A percentile compares a stretch with the other conserved stretches of the same genome.
Evolutionary conservation across 139 green algal genomes (phyloP).

Genomic region (Chlamydomonas schloesseri): DNA sequence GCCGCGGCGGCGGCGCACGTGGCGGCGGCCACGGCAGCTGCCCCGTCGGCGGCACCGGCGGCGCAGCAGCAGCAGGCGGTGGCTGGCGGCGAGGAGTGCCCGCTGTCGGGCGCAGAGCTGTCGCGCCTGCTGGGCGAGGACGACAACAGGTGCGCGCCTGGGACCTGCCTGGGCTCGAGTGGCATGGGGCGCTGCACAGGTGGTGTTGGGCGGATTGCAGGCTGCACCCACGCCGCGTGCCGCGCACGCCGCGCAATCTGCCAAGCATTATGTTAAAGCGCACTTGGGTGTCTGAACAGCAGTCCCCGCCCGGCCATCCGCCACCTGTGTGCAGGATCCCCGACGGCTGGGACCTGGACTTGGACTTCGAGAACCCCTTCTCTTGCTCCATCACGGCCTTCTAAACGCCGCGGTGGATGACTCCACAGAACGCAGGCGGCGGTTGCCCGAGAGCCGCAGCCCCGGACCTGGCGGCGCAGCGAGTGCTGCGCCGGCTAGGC

Average conservation of each 20-base stretch:
- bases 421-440: too few relatives aligned
- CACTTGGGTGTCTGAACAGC: too few relatives aligned
- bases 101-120: constrained; percentile 25
- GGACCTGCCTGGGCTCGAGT: too few relatives aligned
- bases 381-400: constrained; percentile 41
- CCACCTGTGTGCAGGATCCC: constrained; percentile 20
- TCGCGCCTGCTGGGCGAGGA: constrained; percentile 40
- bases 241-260: too few relatives aligned
- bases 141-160: constrained; percentile 35
- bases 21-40: background rate
- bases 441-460: too few relatives aligned
- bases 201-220: too few relatives aligned
- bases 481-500: too few relatives aligned
- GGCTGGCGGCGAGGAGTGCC: background rate
- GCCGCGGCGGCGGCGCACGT: background rate
- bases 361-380: constrained; percentile 42
- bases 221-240: too few relatives aligned
- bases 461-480: too few relatives aligned
- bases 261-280: too few relatives aligned
- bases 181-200: too few relatives aligned
- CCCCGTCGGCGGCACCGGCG: background rate
- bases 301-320: too few relatives aligned
- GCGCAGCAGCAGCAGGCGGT: background rate
- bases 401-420: background rate
- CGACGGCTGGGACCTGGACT: constrained; percentile 36